Conservation (phyloP, 2,329 filamentous ascomycete genomes). For the Incumbomyces lentus region DNA sequence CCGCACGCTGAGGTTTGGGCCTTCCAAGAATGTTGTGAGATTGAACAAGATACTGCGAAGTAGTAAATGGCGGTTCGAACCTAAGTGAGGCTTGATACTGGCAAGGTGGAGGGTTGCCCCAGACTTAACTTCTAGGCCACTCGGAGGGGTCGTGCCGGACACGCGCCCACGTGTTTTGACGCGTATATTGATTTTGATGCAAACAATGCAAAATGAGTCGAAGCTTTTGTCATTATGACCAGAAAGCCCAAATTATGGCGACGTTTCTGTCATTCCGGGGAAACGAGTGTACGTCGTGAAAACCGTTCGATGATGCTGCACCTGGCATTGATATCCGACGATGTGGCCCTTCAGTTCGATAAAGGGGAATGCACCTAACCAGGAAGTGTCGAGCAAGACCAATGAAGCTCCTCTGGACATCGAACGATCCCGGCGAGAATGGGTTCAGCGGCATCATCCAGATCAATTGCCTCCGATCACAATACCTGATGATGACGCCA, state of each 20-base stretch:
- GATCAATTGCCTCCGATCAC: neutral
- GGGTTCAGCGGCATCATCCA: neutral
- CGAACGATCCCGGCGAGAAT: neutral
- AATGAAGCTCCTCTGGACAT: neutral
- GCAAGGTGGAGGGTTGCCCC: too few species aligned
- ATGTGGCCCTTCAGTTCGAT: conserved; percentile 17
- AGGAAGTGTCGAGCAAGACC: neutral
- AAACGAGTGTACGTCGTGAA: neutral
- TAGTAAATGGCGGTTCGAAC: too few species aligned
- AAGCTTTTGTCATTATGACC: neutral
- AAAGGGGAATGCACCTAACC: neutral
- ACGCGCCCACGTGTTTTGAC: neutral
- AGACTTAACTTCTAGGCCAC: neutral
- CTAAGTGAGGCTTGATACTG: neutral
- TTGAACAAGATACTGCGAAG: too few species aligned
- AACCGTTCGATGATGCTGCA: neutral
- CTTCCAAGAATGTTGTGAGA: neutral
- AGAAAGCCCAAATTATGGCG: neutral
- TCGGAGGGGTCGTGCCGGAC: neutral
- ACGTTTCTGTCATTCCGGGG: neutral
- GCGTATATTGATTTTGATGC: conserved; percentile 1
- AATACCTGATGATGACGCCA: conserved; percentile 4
- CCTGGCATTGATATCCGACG: neutral
- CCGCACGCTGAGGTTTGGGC: too few species aligned
- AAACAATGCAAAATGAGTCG: neutral